Conservation (phyloP, 306 rosid genomes). For the Vigna unguiculata region DNA sequence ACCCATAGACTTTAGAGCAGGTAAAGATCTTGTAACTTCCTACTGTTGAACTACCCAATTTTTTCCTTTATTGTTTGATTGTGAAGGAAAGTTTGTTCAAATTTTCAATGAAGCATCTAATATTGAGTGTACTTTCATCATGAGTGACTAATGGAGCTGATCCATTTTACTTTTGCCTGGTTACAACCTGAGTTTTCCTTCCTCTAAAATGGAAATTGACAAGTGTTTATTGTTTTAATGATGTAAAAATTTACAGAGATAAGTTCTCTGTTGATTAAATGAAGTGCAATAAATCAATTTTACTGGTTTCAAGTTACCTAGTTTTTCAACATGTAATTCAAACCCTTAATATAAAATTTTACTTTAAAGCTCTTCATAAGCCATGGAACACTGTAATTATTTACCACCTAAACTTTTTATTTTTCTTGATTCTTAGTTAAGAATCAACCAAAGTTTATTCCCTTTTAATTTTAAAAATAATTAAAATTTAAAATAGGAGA, state of each 20-base stretch:
- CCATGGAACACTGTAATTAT: too few relatives aligned
- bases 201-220: not conserved
- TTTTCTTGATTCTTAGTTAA: not conserved
- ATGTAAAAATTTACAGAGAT: not conserved
- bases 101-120: conserved; percentile 4
- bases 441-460: too few relatives aligned
- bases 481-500: too few relatives aligned
- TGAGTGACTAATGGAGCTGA: not conserved
- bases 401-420: not conserved
- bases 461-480: too few relatives aligned
- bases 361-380: not conserved
- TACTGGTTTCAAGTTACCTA: not conserved
- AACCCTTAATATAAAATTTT: not conserved
- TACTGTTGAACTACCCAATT: not conserved
- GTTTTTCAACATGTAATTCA: not conserved
- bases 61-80: not conserved
- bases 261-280: not conserved
- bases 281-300: not conserved
- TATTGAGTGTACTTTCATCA: not conserved
- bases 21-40: not conserved
- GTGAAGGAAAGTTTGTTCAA: not conserved
- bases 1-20: conserved; percentile 1
- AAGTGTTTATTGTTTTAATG: not conserved
- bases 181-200: not conserved
- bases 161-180: not conserved